These are phyloP conservation scores for Penicillium pancosmium DNA, from an alignment of 495 filamentous ascomycete species.

Conservation along the genomic window DNA sequence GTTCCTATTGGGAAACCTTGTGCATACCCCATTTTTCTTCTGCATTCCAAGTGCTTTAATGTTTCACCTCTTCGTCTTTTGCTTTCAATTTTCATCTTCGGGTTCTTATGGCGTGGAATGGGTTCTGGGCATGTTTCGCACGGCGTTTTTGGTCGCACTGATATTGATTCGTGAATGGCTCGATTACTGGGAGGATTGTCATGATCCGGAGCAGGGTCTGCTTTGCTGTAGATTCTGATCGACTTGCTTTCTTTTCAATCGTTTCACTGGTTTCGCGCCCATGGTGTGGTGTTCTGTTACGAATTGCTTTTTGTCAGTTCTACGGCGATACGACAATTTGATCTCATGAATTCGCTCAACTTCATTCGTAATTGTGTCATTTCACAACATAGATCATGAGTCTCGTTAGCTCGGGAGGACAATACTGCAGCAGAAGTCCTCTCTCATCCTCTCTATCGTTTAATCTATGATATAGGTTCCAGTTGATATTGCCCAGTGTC, in stretches of 20 bases:
- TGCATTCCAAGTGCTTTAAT: slow-evolving; percentile 32
- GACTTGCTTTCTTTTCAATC: slow-evolving; percentile 1
- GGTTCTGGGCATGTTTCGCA: slow-evolving; percentile 25
- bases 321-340: slow-evolving; percentile 28
- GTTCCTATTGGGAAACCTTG: slow-evolving; percentile 20
- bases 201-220: slow-evolving; percentile 1
- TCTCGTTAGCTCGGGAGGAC: background rate
- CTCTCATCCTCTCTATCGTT: background rate
- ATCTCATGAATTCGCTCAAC: slow-evolving; percentile 17
- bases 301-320: slow-evolving; percentile 20
- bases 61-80: slow-evolving; percentile 13
- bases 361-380: background rate
- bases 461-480: too few species aligned
- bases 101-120: slow-evolving; percentile 15
- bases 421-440: background rate
- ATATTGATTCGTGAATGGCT: slow-evolving; percentile 14
- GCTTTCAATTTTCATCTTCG: slow-evolving; percentile 10
- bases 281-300: slow-evolving; percentile 18
- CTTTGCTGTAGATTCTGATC: slow-evolving; percentile 8
- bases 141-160: slow-evolving; percentile 27
- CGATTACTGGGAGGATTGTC: slow-evolving; percentile 8
- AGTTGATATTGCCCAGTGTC: background rate
- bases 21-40: slow-evolving; percentile 32
- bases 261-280: slow-evolving; percentile 5
- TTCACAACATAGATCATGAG: background rate